Base-by-base conservation (phyloP, 257 asterid genomes). In the Nicotiana obtusifolia region DNA sequence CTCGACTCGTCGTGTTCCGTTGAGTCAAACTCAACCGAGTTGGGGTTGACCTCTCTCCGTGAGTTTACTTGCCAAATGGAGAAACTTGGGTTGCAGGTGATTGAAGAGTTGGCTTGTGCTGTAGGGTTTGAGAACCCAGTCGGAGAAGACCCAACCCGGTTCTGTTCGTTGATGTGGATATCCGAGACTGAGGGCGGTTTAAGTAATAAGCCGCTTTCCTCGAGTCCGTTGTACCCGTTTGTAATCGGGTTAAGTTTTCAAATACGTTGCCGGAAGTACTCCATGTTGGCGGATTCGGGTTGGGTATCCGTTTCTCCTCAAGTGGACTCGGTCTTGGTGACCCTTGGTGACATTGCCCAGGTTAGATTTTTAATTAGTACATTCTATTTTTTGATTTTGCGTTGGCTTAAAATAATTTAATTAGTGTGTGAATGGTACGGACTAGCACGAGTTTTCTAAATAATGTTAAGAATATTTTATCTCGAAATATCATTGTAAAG, bases 331-430 rank as follows among this genome's bases (percentile, higher is more conserved):
- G 85, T 91, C 9, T 80, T 93, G 67, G 93, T 91, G 68, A 90
- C 97, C 3, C 78, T 92, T 4, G 98, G 98, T 37, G 98, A 93
- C 88, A 86, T 93, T 75, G 94, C 93, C 82, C 96, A 93, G 95
- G 98, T 90, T 19, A 75, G 64, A 4, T 71, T 22, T 22, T 41
- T 57, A 5, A 49, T 5, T 24, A 17, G 11, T 65, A 26, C 35
- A 31, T 14, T 10, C 9, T 15, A 11, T 66, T 64, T 64, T 3
- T 7, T 65, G 2, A 37, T 47, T 54, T 73, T 30, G 37, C 26
- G 2, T 24, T 20, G 1, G 9, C 62, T 17, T 59, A 59, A 59
- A 59, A n/a, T n/a, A n/a, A 8, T 7, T n/a, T 8, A 59, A 20
- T 59, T 9, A 20, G 22, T 56, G 10, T 56, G 62, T 6, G 62